Evolutionary conservation across 2,329 filamentous ascomycete genomes (phyloP), one percentile per base, ranked within the genome.

Genomic region (Exophiala aquamarina): DNA sequence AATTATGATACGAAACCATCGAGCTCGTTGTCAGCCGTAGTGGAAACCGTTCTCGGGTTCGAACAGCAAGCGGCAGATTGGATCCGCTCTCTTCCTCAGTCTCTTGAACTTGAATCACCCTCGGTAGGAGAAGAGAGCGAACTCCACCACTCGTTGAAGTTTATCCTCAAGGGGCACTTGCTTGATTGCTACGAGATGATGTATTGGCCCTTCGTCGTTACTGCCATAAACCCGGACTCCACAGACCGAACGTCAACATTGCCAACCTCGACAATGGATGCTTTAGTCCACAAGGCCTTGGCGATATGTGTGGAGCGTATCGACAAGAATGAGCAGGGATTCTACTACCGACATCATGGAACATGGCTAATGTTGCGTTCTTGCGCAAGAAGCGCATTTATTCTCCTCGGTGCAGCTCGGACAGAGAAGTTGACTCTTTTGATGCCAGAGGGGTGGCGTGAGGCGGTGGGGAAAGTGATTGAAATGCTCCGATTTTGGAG

Each of bases 121-220:
- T 48, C 47, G 5, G 36, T 45, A 2, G 48, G 44, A 1, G 45
- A 46, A 19, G 59, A 61, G 35, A 50, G 55, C 39, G 56, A 61
- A 32, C 20, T 57, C 53, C 52, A 65, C 36, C 62, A 65, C 28
- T 59, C 60, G 14, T 57, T 67, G 4, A 61, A 61, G 45, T 66
- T 68, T 41, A 64, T 68, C 18, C 61, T 68, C 8, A 59, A 57
- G 18, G 64, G 61, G 4, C 65, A 67, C 42, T 54, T 67, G 3
- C 58, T 66, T 13, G 63, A 68, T 47, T 67, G 63, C 46, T 64
- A 66, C 32, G 65, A 68, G 47, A 63, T 62, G 57, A 67, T 68
- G 56, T 68, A 67, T 47, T 68, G 64, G 58, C 63, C 63, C 4
- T 67, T 66, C 32, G 56, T 67, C 21, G 59, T 62, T 1, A 61